Evolutionary conservation across 768 basidiomycete genomes (phyloP).

Genomic region (Cantharellus cinnabarinus): DNA sequence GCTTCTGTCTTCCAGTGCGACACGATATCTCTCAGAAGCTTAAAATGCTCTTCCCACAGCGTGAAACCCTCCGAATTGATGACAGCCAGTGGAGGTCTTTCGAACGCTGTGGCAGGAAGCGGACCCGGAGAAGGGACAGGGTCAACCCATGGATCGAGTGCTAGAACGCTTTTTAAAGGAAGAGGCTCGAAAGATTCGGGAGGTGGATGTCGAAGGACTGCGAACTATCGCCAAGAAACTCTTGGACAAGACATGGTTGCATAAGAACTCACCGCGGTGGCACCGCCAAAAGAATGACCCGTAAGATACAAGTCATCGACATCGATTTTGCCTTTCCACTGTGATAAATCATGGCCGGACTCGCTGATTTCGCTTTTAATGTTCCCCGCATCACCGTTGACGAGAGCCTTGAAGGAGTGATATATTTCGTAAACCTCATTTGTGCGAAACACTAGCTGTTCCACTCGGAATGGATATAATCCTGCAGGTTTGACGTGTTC

Average conservation of each 20-base stretch:
- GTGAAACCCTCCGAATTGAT: constrained; percentile 66
- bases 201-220: constrained; percentile 32
- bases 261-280: constrained; percentile 25
- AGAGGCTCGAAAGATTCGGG: constrained; percentile 24
- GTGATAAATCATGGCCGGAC: constrained; percentile 1
- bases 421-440: constrained; percentile 49
- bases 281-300: constrained; percentile 38
- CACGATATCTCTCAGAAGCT: constrained; percentile 32
- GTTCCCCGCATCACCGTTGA: constrained; percentile 10
- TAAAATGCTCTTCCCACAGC: constrained; percentile 58
- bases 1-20: constrained; percentile 24
- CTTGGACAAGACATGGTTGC: too few species aligned
- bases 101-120: constrained; percentile 8
- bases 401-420: constrained; percentile 34
- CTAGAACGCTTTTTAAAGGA: constrained; percentile 35
- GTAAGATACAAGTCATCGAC: constrained; percentile 22
- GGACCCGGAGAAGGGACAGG: constrained; percentile 44
- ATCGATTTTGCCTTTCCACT: constrained; percentile 13
- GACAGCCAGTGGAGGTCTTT: constrained; percentile 27
- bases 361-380: background rate
- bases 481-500: too few species aligned
- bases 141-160: constrained; percentile 75
- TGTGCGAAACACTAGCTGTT: constrained; percentile 51
- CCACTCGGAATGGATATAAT: constrained; percentile 28
- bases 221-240: constrained; percentile 22